Conservation (phyloP, 768 basidiomycete species). For the Boletus speciosus region DNA sequence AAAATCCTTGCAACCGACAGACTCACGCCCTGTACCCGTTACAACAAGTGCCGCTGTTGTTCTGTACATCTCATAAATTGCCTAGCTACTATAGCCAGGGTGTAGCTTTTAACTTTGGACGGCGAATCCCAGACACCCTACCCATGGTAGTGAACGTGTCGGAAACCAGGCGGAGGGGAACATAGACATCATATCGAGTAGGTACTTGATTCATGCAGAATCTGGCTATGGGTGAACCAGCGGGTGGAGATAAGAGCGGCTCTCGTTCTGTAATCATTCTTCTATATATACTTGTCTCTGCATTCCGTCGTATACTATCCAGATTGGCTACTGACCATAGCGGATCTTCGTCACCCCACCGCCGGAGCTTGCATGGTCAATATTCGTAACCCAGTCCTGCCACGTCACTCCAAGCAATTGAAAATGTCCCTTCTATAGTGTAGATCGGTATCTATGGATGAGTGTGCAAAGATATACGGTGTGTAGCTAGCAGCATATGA, state of each 20-base stretch:
- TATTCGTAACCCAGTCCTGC: no score
- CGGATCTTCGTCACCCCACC: no score
- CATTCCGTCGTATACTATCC: not conserved
- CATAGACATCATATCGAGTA: not conserved
- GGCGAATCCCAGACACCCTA: not conserved
- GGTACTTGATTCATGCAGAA: not conserved
- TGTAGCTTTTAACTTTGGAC: not conserved
- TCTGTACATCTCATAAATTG: not conserved
- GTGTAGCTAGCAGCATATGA: not conserved
- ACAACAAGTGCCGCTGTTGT: not conserved
- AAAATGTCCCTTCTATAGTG: not conserved
- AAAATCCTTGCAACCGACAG: not conserved
- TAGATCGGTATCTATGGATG: conserved; percentile 10
- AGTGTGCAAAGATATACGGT: not conserved
- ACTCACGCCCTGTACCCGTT: not conserved
- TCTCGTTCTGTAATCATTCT: no score
- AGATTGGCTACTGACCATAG: no score
- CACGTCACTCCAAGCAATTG: not conserved
- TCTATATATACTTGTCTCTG: not conserved
- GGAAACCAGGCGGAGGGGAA: not conserved
- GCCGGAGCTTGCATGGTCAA: no score
- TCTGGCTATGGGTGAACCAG: not conserved
- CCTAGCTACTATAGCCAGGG: no score
- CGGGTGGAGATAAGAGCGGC: not conserved
- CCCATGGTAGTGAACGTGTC: not conserved